Evolutionary conservation across 2,329 filamentous ascomycete genomes (phyloP).

Genomic region (Berkeleyomyces basicola): DNA sequence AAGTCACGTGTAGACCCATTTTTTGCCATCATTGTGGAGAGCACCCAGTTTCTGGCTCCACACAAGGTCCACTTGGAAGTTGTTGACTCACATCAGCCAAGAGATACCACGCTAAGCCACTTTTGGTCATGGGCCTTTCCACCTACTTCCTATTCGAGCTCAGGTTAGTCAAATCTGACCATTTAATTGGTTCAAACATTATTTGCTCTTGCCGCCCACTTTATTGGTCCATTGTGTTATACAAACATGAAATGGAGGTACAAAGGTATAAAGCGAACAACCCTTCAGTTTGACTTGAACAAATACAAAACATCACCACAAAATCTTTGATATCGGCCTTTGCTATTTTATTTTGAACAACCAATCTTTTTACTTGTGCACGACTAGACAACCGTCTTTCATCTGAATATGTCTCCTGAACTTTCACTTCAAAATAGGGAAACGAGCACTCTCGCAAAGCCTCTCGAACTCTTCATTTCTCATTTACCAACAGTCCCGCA

Average conservation of each 20-base stretch:
- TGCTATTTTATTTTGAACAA: no score
- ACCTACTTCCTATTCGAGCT: neutral
- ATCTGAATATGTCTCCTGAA: no score
- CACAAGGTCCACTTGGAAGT: constrained; percentile 9
- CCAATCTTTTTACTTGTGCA: no score
- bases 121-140: neutral
- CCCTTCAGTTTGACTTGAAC: no score
- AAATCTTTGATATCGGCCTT: no score
- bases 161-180: neutral
- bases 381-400: no score
- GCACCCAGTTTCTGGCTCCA: neutral
- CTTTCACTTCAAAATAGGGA: no score
- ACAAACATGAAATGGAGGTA: neutral
- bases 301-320: no score
- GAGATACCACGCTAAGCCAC: neutral
- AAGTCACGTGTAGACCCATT: constrained; percentile 5
- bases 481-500: neutral
- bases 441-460: neutral
- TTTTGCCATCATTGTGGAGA: neutral
- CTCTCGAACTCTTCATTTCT: neutral
- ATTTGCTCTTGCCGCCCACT: neutral
- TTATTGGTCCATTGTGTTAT: neutral
- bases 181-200: constrained; percentile 6
- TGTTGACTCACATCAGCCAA: constrained; percentile 8
- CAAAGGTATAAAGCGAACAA: no score